Base-by-base conservation (phyloP, 805 yeast species). In the Pichia sporocuriosa region DNA sequence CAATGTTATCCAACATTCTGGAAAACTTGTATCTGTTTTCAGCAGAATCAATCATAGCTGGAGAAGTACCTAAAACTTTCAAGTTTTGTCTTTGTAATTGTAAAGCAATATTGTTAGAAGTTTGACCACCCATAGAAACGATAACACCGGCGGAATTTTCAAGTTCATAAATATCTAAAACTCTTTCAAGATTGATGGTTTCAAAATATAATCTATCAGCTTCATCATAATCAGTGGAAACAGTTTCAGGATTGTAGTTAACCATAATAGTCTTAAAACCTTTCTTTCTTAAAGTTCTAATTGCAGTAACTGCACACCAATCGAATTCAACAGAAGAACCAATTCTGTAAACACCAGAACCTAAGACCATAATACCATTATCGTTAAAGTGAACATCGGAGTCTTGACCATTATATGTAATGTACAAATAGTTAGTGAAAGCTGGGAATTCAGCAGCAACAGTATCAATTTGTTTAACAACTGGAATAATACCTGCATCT, bases 361-460 rank as follows among this genome's bases (percentile, higher is more conserved):
- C 97, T 46, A 90, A 72, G 32, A 90, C 98, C 84, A 90, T 85
- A 39, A 84, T 82, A 63, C 97, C 97, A 50, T 88, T 80, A 51
- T 90, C 97, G 52, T 88, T 80, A 59, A 90, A 93, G n/a, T 70
- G 61, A 46, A 93, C 78, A 66, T 90, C 98, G 52, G 84, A 81
- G 27, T 83, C 67, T 53, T 84, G 88, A 36, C 96, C 97, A 59
- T 86, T 89, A 70, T 93, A 90, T 29, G 97, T 93, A 66, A 86
- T 77, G 72, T 93, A 90, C 65, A 90, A 72, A 68, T 90, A 90
- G 71, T 90, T 90, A 55, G 98, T 90, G 68, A 64, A 75, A 37
- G 97, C 96, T 39, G 98, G 98, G 78, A 90, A 93, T 68, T 90
- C 98, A 39, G 98, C 97, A 39, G 98, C 98, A 53, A 90, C 95